Conservation (phyloP, 257 asterid genomes). For the Dorcoceras hygrometricum region DNA sequence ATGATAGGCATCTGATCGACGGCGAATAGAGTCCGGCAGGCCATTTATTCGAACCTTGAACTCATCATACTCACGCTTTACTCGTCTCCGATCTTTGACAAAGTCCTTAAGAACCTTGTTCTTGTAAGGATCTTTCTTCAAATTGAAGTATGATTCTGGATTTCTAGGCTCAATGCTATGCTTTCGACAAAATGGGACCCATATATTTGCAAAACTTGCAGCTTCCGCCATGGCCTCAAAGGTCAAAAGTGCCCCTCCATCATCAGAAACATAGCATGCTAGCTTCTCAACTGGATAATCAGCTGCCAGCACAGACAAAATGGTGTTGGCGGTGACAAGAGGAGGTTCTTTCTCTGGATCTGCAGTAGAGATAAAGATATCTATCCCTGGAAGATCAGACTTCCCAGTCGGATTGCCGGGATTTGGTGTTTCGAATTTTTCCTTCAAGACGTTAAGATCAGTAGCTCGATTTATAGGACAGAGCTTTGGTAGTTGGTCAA, state of each 20-base stretch:
- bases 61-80: slow-evolving; percentile 64
- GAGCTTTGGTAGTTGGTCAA: slow-evolving; percentile 62
- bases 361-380: slow-evolving; percentile 55
- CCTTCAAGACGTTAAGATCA: slow-evolving; percentile 52
- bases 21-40: slow-evolving; percentile 55
- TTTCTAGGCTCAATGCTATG: slow-evolving; percentile 59
- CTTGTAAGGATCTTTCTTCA: slow-evolving; percentile 59
- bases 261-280: slow-evolving; percentile 60
- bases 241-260: slow-evolving; percentile 62
- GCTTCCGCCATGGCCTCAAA: slow-evolving; percentile 77
- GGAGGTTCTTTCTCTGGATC: slow-evolving; percentile 73
- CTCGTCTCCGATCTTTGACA: slow-evolving; percentile 59
- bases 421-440: slow-evolving; percentile 46
- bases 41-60: slow-evolving; percentile 61
- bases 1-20: slow-evolving; percentile 60
- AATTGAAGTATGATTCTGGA: slow-evolving; percentile 50
- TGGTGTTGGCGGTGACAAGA: slow-evolving; percentile 64
- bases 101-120: slow-evolving; percentile 50
- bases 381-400: slow-evolving; percentile 60
- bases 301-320: slow-evolving; percentile 51
- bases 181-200: slow-evolving; percentile 71
- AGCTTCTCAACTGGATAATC: slow-evolving; percentile 66
- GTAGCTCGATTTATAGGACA: slow-evolving; percentile 59
- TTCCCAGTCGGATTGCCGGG: slow-evolving; percentile 45
- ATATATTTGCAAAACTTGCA: slow-evolving; percentile 53